Evolutionary conservation across 1,284 basidiomycete genomes (phyloP), one percentile per base, ranked within the genome.

Genomic region (Cystobasidium pallidum): DNA sequence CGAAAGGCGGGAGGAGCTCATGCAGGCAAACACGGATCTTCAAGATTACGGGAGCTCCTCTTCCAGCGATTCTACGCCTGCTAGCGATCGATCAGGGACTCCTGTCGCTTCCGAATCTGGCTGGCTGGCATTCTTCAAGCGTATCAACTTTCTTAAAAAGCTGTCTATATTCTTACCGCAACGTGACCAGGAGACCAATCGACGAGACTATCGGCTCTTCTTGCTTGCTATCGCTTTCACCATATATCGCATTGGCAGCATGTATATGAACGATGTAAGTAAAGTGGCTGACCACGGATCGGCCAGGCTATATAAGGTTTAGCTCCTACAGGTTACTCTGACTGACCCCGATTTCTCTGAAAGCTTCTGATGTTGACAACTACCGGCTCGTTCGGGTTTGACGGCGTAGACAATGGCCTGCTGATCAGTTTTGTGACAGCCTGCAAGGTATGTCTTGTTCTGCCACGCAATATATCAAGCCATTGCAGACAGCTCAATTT

Each of bases 231-330:
- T 71, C 32, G 19, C 68, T 17, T 71, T 71, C 21, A 57, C 55
- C 17, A 55, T 71, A 34, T 71, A 71, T 45, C 59, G 68, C 30
- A 64, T 71, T 11, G 68, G 59, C 19, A 59, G 68, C 21, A 45
- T 71, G 39, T 71, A 71, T 51, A 71, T 59, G 34, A 71, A 71
- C 34, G 68, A 71, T 71, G 68, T 71, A 36, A 71, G 68, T 24
- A 26, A 8, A 17, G 15, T 24, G 15, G 4, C 26, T 28, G 7
- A 30, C 32, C 24, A 51, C n/a, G 7, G 45, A 7, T 39, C 13
- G 6, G 6, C 36, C 36, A 39, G 13, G 36, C 36, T 13, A 39
- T 39, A 13, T 39, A 7, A 39, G 7, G 6, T 13, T 39, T 13
- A 7, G 36, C 36, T 39, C 36, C 36, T 39, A 8, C 17, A 4